Evolutionary conservation across 257 asterid genomes (phyloP).

Genomic region (Mentha longifolia): DNA sequence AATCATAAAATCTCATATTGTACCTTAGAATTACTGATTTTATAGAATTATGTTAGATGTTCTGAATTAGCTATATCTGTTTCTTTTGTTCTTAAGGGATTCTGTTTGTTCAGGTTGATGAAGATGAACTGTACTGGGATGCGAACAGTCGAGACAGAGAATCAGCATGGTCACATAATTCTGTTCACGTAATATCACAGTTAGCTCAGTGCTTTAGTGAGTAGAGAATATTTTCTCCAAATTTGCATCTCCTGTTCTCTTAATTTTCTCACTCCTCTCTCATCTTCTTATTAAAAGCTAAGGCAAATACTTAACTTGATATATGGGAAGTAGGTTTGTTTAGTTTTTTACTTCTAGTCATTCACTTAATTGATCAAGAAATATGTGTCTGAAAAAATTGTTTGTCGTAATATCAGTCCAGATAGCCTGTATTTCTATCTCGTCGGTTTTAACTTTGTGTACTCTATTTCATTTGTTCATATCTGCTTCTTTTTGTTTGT

Average conservation of each 20-base stretch:
- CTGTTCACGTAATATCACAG: constrained; percentile 79
- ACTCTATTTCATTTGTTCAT: constrained; percentile 5
- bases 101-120: constrained; percentile 70
- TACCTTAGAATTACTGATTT: background rate
- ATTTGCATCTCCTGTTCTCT: constrained; percentile 19
- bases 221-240: constrained; percentile 44
- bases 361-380: background rate
- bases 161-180: constrained; percentile 55
- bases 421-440: background rate
- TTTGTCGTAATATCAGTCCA: constrained; percentile 2
- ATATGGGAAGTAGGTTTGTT: background rate
- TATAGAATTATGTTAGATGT: background rate
- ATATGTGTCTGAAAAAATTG: background rate
- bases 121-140: constrained; percentile 67
- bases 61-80: background rate
- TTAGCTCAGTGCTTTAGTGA: constrained; percentile 86
- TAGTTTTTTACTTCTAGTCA: background rate
- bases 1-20: background rate
- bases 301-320: constrained; percentile 1
- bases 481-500: constrained; percentile 30
- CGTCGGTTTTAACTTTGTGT: constrained; percentile 3
- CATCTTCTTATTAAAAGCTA: background rate
- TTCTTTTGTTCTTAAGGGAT: constrained; percentile 38
- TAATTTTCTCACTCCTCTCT: background rate
- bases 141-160: constrained; percentile 60